Evolutionary conservation across 306 rosid genomes (phyloP), one percentile per base, ranked within the genome.

Genomic region (Prosopis cineraria): DNA sequence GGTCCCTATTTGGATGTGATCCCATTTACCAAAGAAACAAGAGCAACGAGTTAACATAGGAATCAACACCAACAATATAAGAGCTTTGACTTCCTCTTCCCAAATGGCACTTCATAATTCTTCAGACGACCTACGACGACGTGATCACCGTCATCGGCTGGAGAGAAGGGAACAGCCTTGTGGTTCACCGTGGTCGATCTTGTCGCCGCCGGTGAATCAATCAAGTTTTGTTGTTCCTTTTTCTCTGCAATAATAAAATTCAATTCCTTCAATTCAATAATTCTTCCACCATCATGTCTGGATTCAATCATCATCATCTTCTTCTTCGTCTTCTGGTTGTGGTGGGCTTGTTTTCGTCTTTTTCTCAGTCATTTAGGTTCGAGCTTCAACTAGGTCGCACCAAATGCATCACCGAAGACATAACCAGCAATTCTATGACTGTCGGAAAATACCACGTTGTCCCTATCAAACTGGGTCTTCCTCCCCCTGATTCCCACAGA

Each of bases 381-480:
- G 95, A 93, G 29, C 71, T 93, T 67, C 80, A 73, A 75, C 80
- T 90, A 40, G 89, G 85, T 10, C 80, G 79, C 22, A 77, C 87
- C 78, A 89, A 91, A 79, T 93, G 98, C 81, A 52, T 91, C 75
- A 29, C 89, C 4, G 95, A 93, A 76, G 92, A 91, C 13, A 78
- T 92, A 0, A 88, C 76, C 73, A 68, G 10, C 76, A 81, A 88
- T 60, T 75, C 93, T 48, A 75, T 93, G 90, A 78, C 90, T 0
- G 86, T 91, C 40, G 95, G 93, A 0, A 91, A 84, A 36, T 91
- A 93, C 90, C 36, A 48, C 73, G 47, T 93, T 48, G 53, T 88
- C 58, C 81, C 82, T 69, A 84, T 85, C 37, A 73, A 70, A 34
- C 82, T 78, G 37, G 89, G 68, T 56, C 86, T 83, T 0, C 97